phyloP scores from a whole-genome alignment of 106 monocot species.

The Platanthera zijinensis region DNA sequence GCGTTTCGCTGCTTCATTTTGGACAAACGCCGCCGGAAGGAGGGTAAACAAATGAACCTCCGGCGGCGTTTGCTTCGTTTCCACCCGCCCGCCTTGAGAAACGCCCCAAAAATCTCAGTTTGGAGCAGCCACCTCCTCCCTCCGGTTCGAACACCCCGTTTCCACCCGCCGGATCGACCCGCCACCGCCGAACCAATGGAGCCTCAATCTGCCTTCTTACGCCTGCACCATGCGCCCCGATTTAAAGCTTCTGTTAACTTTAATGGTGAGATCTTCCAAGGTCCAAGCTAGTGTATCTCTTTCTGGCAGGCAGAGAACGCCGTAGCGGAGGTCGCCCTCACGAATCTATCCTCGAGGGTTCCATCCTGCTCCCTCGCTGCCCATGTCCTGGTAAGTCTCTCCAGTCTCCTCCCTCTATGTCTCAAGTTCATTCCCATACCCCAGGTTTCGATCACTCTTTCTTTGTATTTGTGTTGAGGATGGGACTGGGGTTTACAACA shows the following conservation, averaged over 20 bases:
- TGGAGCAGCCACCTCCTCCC: too few relatives aligned
- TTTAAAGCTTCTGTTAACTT: constrained; percentile 76
- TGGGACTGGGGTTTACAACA: constrained; percentile 81
- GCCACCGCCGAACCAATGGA: too few relatives aligned
- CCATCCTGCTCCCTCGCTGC: constrained; percentile 69
- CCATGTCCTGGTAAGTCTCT: constrained; percentile 44
- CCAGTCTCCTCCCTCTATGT: constrained; percentile 27
- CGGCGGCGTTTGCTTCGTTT: too few relatives aligned
- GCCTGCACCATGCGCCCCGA: constrained; percentile 69
- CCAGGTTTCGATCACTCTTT: constrained; percentile 24
- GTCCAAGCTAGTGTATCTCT: constrained; percentile 54
- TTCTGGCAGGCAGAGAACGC: constrained; percentile 78
- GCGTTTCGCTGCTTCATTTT: too few relatives aligned
- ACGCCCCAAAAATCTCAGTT: too few relatives aligned
- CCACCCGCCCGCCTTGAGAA: too few relatives aligned
- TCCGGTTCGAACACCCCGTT: too few relatives aligned
- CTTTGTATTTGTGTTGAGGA: constrained; percentile 50
- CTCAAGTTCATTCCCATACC: constrained; percentile 37
- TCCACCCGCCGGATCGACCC: too few relatives aligned
- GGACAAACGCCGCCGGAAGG: too few relatives aligned
- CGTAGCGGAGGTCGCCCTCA: constrained; percentile 75
- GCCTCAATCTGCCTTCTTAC: constrained; percentile 77
- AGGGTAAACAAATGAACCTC: too few relatives aligned
- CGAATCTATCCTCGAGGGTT: constrained; percentile 38
- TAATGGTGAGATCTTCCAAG: constrained; percentile 68